phyloP scores from a whole-genome alignment of 2,329 filamentous ascomycete genomes.

The Pseudogymnoascus sp. region DNA sequence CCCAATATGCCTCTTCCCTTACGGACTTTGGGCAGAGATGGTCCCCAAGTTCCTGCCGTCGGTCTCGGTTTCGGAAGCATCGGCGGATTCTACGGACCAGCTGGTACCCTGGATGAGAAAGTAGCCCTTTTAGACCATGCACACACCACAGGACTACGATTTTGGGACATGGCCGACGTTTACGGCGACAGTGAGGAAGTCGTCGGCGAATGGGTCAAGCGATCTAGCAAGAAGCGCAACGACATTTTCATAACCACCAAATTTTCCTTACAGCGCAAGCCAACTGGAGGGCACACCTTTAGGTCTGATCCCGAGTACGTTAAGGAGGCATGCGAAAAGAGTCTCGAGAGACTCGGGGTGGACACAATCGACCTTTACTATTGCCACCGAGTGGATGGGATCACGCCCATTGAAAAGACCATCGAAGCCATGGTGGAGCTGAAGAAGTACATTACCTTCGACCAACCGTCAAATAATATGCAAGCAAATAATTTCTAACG shows the following conservation, averaged over 20 bases:
- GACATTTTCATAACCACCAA: slow-evolving; percentile 47
- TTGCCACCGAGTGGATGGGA: slow-evolving; percentile 33
- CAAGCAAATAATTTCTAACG: background rate
- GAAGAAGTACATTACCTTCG: slow-evolving; percentile 22
- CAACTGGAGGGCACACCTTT: slow-evolving; percentile 6
- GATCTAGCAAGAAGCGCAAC: slow-evolving; percentile 33
- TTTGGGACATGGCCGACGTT: slow-evolving; percentile 30
- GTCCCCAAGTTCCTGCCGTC: slow-evolving; percentile 22
- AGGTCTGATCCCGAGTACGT: slow-evolving; percentile 30
- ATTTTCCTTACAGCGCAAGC: slow-evolving; percentile 31
- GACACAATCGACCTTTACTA: slow-evolving; percentile 33
- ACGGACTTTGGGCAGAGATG: slow-evolving; percentile 24
- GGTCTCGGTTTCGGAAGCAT: slow-evolving; percentile 26
- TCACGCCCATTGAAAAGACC: slow-evolving; percentile 38
- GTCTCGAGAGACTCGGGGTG: slow-evolving; percentile 32
- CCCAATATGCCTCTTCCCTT: slow-evolving; percentile 16
- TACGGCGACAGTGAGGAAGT: slow-evolving; percentile 41
- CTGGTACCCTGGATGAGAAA: background rate
- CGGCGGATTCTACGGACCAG: slow-evolving; percentile 25
- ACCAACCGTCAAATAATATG: background rate
- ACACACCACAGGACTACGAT: slow-evolving; percentile 17
- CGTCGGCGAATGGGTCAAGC: slow-evolving; percentile 41
- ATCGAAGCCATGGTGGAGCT: slow-evolving; percentile 35
- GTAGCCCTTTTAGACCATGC: slow-evolving; percentile 25
- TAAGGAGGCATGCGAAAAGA: slow-evolving; percentile 32